Evolutionary conservation across 208 protist genomes (phyloP), one percentile per base, ranked within the genome.

Genomic region (Trypanosoma platydactyli): DNA sequence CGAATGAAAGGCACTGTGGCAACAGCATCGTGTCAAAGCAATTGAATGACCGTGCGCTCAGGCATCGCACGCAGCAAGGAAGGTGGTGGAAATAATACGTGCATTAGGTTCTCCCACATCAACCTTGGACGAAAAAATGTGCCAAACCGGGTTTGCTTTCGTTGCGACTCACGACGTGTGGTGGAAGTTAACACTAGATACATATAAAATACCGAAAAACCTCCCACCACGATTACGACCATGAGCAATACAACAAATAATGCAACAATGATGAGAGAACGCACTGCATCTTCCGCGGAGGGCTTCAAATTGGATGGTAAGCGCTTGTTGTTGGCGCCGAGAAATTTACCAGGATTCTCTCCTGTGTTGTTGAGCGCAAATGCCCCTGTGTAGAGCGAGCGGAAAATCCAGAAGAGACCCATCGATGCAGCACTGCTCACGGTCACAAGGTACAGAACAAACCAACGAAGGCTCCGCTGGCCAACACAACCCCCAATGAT

Each of bases 401-500:
- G 67, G 1, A 75, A 56, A 40, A 89, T 22, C 46, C 77, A 76
- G 58, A 60, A 82, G 0, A 86, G 27, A 18, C 78, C 81, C 12
- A 79, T 79, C 16, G 18, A 45, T 30, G 65, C 51, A 24, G 76
- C 71, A 22, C 44, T 64, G 35, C 64, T 68, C 40, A 71, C 50
- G 7, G 54, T 70, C 27, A 88, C 16, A 29, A 91, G 72, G 52
- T 88, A 95, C 29, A 86, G 27, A 20, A 71, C 52, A 67, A 97
- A 94, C 79, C 77, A 97, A 15, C 90, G 89, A 41, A 88, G 59
- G 45, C 67, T 92, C 22, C 84, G 79, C 65, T 77, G 61, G 11
- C 89, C 92, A 11, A 95, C 73, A 64, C 88, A 92, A n/a, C 76
- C 79, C 40, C 88, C 89, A 25, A 94, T 40, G 16, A 94, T 59